Evolutionary conservation across 2,329 filamentous ascomycete species (phyloP).

Genomic region (Colletotrichum tanaceti): DNA sequence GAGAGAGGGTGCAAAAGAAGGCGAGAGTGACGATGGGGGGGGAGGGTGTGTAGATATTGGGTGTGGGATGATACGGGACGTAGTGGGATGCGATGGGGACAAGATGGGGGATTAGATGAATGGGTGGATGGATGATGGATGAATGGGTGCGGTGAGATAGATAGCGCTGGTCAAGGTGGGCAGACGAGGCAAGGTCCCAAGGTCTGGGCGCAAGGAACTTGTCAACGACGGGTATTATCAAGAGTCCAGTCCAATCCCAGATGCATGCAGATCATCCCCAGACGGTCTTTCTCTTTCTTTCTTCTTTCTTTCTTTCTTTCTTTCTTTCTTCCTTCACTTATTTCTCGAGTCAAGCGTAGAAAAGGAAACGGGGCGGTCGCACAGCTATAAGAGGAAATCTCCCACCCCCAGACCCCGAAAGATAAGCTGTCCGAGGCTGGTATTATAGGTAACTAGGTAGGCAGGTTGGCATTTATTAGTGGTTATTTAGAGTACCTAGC

Average conservation of each 20-base stretch:
- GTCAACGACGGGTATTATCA: not conserved
- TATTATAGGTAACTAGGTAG: not conserved
- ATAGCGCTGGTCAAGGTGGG: slow-evolving; percentile 11
- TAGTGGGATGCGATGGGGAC: not conserved
- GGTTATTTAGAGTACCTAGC: not conserved
- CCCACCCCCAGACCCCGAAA: not conserved
- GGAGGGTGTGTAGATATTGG: slow-evolving; percentile 14
- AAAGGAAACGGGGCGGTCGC: not conserved
- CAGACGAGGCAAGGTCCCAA: slow-evolving; percentile 1
- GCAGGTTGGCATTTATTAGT: too few species aligned
- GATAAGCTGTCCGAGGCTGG: slow-evolving; percentile 1
- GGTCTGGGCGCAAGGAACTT: slow-evolving; percentile 14
- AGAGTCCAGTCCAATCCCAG: too few species aligned
- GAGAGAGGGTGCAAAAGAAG: not conserved
- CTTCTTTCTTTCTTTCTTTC: not conserved
- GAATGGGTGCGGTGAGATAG: slow-evolving; percentile 6
- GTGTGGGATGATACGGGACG: slow-evolving; percentile 13
- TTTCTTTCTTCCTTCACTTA: not conserved
- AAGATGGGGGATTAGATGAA: not conserved
- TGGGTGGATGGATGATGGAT: not conserved
- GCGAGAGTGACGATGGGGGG: slow-evolving; percentile 9
- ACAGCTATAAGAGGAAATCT: not conserved
- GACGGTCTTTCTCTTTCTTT: not conserved
- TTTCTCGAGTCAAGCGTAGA: not conserved
- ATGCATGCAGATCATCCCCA: slow-evolving; percentile 1